Evolutionary conservation across 306 rosid genomes (phyloP), one percentile per base, ranked within the genome.

Genomic region (Urtica urens): DNA sequence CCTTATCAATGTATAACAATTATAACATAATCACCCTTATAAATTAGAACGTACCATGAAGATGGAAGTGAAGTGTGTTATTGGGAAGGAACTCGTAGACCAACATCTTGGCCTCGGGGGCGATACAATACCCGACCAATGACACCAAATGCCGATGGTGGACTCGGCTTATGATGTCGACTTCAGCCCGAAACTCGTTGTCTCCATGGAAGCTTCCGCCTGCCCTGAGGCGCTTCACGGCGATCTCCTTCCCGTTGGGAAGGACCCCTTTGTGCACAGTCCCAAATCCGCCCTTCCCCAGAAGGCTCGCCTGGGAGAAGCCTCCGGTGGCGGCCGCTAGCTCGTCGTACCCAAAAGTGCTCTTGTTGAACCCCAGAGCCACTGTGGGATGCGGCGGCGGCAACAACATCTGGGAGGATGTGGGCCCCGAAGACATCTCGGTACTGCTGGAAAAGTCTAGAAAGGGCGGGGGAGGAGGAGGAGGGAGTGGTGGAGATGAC

Each of bases 131-230:
- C 4, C 97, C 97, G 22, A 80, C 95, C 18, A 88, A 93, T 1
- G 97, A 84, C 1, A 88, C 97, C 9, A 88, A 78, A 63, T 88
- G 81, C 15, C 95, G 97, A 54, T 88, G 97, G 53, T 84, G 97
- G 22, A 88, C 97, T 10, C 93, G 86, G 34, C 97, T 88, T 9
- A 88, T 84, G 10, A 72, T 78, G 23, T 88, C 97, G 19, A 84
- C 83, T 73, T 88, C 95, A 0, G 82, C 90, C 37, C 71, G 86
- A 22, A 88, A 81, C 39, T 88, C 97, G 3, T 58, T 71, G 27
- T 76, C 86, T 1, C 93, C 97, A 68, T 84, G 90, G 0, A 74
- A 69, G 0, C 84, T 77, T n/a, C n/a, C n/a, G 0, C 78, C 76
- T 0, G 81, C 14, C 40, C 81, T 83, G 8, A 88, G 84, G 60